Conservation (phyloP, 441 rosid species). For the Aquilaria agallochum region DNA sequence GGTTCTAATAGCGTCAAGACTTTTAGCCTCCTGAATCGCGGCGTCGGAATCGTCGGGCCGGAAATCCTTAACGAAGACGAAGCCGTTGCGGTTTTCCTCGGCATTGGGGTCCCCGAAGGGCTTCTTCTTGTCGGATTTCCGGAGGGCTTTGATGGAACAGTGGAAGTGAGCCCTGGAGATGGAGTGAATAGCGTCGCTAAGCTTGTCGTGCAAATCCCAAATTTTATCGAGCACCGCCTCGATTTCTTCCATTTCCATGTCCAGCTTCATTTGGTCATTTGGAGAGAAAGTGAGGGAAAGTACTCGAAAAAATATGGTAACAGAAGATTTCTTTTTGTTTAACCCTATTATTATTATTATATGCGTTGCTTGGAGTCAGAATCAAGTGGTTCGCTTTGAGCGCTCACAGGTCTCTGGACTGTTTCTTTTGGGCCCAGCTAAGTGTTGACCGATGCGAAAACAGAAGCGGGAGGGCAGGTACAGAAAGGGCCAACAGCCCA, state of each 20-base stretch:
- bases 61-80: conserved; percentile 73
- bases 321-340: neutral
- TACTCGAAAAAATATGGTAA: neutral
- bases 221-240: conserved; percentile 86
- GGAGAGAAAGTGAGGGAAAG: neutral
- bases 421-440: no score
- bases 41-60: conserved; percentile 48
- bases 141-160: conserved; percentile 40
- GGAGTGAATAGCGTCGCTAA: conserved; percentile 87
- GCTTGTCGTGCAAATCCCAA: conserved; percentile 94
- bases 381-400: neutral
- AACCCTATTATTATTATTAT: conserved; percentile 12
- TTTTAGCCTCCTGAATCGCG: conserved; percentile 78
- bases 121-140: conserved; percentile 39
- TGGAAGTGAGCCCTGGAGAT: conserved; percentile 79
- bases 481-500: no score
- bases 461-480: no score
- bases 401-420: no score
- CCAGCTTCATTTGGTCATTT: conserved; percentile 41
- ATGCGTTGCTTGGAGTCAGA: neutral
- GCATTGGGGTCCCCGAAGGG: conserved; percentile 23
- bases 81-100: conserved; percentile 48
- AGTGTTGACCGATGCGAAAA: no score
- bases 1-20: conserved; percentile 70
- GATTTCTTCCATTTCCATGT: conserved; percentile 85